Evolutionary conservation across 2,329 filamentous ascomycete genomes (phyloP).

Genomic region (Epichloe coenophiala): DNA sequence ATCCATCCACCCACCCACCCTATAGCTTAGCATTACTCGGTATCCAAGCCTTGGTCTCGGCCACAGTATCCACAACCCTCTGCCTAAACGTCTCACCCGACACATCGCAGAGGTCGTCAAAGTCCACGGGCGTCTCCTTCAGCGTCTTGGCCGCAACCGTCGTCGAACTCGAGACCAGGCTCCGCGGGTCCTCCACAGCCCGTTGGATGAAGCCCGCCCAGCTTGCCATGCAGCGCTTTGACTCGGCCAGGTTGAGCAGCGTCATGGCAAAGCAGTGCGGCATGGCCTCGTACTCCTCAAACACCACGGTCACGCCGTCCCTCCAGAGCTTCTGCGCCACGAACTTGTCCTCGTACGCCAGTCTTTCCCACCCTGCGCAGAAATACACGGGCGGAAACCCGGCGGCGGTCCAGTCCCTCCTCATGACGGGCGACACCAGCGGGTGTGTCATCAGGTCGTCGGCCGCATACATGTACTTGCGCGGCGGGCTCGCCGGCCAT

Average conservation of each 20-base stretch:
- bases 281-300: conserved; percentile 69
- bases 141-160: conserved; percentile 37
- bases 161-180: conserved; percentile 27
- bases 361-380: conserved; percentile 55
- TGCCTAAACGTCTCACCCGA: conserved; percentile 28
- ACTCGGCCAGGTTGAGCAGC: conserved; percentile 30
- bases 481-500: conserved; percentile 44
- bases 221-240: conserved; percentile 37
- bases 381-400: conserved; percentile 54
- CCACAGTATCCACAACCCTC: conserved; percentile 20
- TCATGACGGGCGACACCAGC: conserved; percentile 49
- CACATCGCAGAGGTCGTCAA: conserved; percentile 28
- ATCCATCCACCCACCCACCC: not conserved
- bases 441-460: conserved; percentile 49
- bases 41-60: conserved; percentile 7
- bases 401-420: conserved; percentile 40
- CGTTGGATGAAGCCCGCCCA: conserved; percentile 43
- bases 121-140: conserved; percentile 31
- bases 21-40: conserved; percentile 18
- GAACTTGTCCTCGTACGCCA: conserved; percentile 53
- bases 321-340: conserved; percentile 40
- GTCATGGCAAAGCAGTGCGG: conserved; percentile 59
- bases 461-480: conserved; percentile 39
- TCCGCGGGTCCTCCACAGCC: conserved; percentile 21
- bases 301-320: conserved; percentile 48